These are phyloP conservation scores for Pseudogymnoascus sp. DNA, from an alignment of 2,329 filamentous ascomycete species.

Conservation along the genomic window DNA sequence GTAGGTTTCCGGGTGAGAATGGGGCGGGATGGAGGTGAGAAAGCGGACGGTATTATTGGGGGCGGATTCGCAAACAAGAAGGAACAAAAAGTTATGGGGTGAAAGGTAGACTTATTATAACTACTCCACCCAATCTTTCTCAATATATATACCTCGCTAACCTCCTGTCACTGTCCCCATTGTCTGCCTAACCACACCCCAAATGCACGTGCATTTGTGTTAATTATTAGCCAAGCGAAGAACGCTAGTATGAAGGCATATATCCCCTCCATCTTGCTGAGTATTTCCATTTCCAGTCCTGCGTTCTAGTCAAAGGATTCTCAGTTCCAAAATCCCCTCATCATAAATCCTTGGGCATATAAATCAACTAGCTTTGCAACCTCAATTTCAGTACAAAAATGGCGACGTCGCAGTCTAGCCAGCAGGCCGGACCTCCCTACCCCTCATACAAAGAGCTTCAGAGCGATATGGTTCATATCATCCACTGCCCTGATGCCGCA, in stretches of 20 bases:
- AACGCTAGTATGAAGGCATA: neutral
- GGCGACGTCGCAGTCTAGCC: neutral
- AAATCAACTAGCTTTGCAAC: neutral
- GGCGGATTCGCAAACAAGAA: neutral
- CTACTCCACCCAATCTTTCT: too few species aligned
- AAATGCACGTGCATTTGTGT: too few species aligned
- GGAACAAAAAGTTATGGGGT: neutral
- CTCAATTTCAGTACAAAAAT: neutral
- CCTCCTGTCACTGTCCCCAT: too few species aligned
- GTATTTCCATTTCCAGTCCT: neutral
- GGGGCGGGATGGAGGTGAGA: neutral
- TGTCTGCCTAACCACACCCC: too few species aligned
- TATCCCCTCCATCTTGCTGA: too few species aligned
- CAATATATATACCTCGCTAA: too few species aligned
- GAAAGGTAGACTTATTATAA: neutral
- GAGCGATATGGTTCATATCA: neutral
- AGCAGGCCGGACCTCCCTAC: neutral
- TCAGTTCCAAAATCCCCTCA: neutral
- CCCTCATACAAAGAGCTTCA: neutral
- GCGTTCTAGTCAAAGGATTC: neutral
- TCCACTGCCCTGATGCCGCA: too few species aligned
- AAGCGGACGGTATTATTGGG: neutral
- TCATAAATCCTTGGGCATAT: neutral
- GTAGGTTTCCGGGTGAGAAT: neutral
- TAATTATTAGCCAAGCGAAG: neutral